Conservation (phyloP, 345 rosid genomes). For the Populus ilicifolia region DNA sequence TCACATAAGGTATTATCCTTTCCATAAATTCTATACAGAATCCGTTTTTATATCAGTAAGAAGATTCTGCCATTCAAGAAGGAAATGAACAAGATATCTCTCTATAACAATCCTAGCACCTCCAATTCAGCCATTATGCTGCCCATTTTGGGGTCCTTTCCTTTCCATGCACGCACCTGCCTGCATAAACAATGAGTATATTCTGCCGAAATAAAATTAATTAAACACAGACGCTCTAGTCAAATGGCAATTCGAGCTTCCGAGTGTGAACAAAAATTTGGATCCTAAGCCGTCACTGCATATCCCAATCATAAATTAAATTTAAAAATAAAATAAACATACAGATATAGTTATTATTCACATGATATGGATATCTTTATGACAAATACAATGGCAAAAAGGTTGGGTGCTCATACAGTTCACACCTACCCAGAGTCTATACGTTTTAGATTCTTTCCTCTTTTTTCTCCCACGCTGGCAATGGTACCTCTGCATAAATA, state of each 20-base stretch:
- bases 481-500: not conserved
- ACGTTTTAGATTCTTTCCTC: not conserved
- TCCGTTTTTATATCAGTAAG: no score
- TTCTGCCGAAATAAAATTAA: no score
- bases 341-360: not conserved
- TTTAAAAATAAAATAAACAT: no score
- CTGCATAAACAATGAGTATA: not conserved
- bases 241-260: not conserved
- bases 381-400: not conserved
- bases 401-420: not conserved
- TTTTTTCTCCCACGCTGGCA: not conserved
- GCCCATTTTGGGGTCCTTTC: not conserved
- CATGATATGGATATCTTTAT: not conserved
- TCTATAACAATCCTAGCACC: no score
- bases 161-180: not conserved
- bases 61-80: no score
- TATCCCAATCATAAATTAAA: not conserved
- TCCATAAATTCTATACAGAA: no score
- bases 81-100: no score
- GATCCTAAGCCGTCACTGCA: not conserved
- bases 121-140: not conserved
- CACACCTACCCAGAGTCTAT: slow-evolving; percentile 2
- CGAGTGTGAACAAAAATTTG: not conserved
- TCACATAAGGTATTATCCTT: no score
- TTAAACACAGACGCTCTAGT: not conserved